Base-by-base conservation (phyloP, 2,329 filamentous ascomycete genomes). In the Paracoccidioides brasiliensis region DNA sequence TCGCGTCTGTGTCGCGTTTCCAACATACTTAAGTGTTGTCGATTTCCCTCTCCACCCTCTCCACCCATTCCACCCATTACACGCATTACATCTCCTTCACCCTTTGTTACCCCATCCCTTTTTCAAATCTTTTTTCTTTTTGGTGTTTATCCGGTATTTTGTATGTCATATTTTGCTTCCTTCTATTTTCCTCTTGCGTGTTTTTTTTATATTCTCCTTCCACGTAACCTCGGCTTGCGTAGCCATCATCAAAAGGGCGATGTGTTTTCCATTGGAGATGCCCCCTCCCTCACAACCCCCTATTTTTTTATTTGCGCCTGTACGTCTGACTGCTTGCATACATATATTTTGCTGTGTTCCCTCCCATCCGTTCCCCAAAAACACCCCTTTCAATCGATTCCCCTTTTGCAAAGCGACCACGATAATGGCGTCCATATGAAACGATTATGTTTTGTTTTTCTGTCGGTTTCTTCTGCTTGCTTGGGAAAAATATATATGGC, bases 361-460 rank as follows among this genome's bases (percentile, higher is more conserved):
- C 22, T 5, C 43, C 10, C 5, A 2, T 12, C 43, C 3, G 9
- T 30, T 30, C 4, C 3, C 28, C 12, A 35, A 52, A 42, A 52
- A 30, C 12, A 8, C 30, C 52, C 52, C 5, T 15, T 33, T 30
- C 15, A 32, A 46, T 7, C 43, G 44, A 48, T 40, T 48, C 33
- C 52, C 43, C 15, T 41, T 54, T 54, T 54, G 22, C 52, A 54
- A 48, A 54, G 43, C 52, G 15, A 28, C 35, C 32, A 48, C 28
- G 28, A 40, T 38, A 40, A 43, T 22, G 52, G 52, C 52, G 52
- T 54, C 48, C 33, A 49, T 37, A 48, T 40, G 15, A 43, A 48
- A 48, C 33, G 33, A 55, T 60, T 60, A 55, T 55, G 56, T 54
- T 55, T 46, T 60, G 15, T 14, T 43, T 50, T 15, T 51, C 22